Evolutionary conservation across 495 filamentous ascomycete genomes (phyloP), one percentile per base, ranked within the genome.

Genomic region (Aspergillus ostianus): DNA sequence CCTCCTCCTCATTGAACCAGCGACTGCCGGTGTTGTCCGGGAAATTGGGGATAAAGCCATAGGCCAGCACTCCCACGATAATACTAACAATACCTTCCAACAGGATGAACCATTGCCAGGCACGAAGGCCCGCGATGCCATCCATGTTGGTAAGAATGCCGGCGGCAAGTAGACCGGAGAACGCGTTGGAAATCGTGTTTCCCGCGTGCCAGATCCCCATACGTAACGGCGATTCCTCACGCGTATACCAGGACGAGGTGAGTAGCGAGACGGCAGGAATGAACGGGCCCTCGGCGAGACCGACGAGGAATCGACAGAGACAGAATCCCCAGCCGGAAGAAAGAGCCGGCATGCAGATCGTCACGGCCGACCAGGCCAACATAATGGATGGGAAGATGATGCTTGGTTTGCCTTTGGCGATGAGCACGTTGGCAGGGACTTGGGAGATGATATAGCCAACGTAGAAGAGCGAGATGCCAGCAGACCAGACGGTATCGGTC

Each of bases 81-180:
- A 60, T 36, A 46, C 58, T 60, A 4, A 63, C 51, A 9, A 63
- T 58, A 2, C 60, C 60, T 45, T 59, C 60, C 1, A 63, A 9
- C 2, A 63, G 60, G 17, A 63, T 50, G 21, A 63, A 58, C 60
- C 60, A 63, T 45, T 64, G 57, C 61, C 61, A 64, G 2, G 61
- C 50, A 18, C 36, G 52, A 17, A 58, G 57, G 0, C 48, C 48
- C 15, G 51, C 51, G n/a, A 57, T 56, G 2, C 56, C 57, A 36
- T 59, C 57, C 56, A 64, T 59, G 20, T 54, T 59, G 7, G 56
- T 64, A 46, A 59, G 53, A 27, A 64, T 64, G 2, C 29, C 61
- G 6, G 57, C 57, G 12, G 61, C 61, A 8, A 64, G 53, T 2
- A 64, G 49, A 32, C 61, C 53, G 13, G 51, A 58, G 21, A 64